phyloP scores from a whole-genome alignment of 306 rosid genomes.

The Malus fusca region DNA sequence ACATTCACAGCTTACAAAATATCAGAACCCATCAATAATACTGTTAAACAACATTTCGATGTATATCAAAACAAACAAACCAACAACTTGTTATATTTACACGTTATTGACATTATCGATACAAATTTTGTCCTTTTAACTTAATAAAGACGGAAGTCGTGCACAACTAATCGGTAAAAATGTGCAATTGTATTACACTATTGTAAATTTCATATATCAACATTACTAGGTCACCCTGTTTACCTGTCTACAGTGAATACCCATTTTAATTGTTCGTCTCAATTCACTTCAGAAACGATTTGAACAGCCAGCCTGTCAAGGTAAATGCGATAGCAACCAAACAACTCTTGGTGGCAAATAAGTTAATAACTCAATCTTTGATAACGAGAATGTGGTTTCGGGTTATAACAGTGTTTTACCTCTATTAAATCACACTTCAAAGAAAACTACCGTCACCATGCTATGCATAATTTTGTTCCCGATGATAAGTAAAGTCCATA shows the following conservation, averaged over 20 bases:
- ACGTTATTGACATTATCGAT: too few species aligned
- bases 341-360: not conserved
- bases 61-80: too few species aligned
- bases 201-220: too few species aligned
- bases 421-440: too few species aligned
- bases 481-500: not conserved
- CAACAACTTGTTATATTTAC: too few species aligned
- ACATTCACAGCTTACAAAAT: too few species aligned
- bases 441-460: too few species aligned
- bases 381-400: not conserved
- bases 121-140: too few species aligned
- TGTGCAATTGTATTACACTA: not conserved
- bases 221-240: not conserved
- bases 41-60: too few species aligned
- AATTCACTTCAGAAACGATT: not conserved
- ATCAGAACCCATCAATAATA: too few species aligned
- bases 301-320: not conserved
- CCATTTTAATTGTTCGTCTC: not conserved
- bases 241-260: not conserved
- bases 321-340: constrained; percentile 5
- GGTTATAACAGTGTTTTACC: not conserved
- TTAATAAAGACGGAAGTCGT: not conserved
- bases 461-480: not conserved
- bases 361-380: not conserved
- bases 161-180: not conserved